A percentile compares a stretch with the other conserved stretches of the same genome.
These are phyloP conservation scores for Pleurotus eryngii DNA, from an alignment of 768 basidiomycete genomes.

Conservation along the genomic window DNA sequence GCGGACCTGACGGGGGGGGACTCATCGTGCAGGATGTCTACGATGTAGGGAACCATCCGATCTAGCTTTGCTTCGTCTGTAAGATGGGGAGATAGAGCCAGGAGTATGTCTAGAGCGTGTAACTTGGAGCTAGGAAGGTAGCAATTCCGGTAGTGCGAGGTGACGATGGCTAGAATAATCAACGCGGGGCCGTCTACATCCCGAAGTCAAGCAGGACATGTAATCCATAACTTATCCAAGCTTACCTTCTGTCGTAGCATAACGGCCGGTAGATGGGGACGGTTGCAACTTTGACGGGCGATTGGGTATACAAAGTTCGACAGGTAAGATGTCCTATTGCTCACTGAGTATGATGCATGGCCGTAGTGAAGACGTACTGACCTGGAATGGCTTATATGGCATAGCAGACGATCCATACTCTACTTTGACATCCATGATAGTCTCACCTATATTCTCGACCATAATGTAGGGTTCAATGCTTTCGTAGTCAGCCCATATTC, in stretches of 20 bases:
- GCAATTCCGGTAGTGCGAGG: constrained; percentile 88
- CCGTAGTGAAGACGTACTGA: constrained; percentile 20
- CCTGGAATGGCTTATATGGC: constrained; percentile 58
- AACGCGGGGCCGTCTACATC: constrained; percentile 80
- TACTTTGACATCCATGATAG: constrained; percentile 46
- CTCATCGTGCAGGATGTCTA: constrained; percentile 87
- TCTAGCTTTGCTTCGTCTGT: constrained; percentile 96
- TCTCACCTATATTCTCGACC: constrained; percentile 42
- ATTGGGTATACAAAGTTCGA: constrained; percentile 73
- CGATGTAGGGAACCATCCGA: constrained; percentile 86
- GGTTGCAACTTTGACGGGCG: constrained; percentile 50
- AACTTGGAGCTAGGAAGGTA: constrained; percentile 82
- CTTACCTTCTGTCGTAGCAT: constrained; percentile 62
- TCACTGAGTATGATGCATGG: not conserved
- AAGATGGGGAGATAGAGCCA: constrained; percentile 75
- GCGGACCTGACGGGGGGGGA: constrained; percentile 77
- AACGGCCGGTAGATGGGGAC: constrained; percentile 44
- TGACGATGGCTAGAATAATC: constrained; percentile 82
- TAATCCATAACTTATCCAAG: not conserved
- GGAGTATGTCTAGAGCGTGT: constrained; percentile 79
- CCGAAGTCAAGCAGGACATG: not conserved
- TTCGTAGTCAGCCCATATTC: constrained; percentile 85
- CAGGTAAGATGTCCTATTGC: constrained; percentile 70
- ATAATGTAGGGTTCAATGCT: constrained; percentile 71
- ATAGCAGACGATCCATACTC: constrained; percentile 46